Conservation (phyloP, 2,329 filamentous ascomycete species). For the Penicillium expansum region DNA sequence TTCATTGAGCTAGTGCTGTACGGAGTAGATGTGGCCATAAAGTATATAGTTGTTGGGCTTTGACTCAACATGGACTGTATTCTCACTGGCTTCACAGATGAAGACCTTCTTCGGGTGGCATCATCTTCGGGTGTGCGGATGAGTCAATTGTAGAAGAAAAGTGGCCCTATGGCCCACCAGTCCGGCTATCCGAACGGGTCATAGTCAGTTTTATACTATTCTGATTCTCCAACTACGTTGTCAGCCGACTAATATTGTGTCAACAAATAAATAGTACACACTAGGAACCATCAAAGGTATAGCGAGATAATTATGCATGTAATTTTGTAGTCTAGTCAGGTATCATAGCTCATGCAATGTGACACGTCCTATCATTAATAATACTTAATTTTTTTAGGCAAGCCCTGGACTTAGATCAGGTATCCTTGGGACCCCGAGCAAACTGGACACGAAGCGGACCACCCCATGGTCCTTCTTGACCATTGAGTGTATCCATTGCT, state of each 20-base stretch:
- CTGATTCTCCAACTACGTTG: not conserved
- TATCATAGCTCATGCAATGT: conserved; percentile 8
- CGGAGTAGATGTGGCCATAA: not conserved
- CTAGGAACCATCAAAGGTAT: not conserved
- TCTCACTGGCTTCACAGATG: not conserved
- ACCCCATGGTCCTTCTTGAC: conserved; percentile 42
- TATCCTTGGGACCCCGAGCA: conserved; percentile 36
- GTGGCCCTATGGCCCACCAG: not conserved
- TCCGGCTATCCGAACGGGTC: not conserved
- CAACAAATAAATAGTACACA: not conserved
- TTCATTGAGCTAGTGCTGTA: not conserved
- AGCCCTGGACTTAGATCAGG: not conserved
- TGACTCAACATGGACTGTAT: not conserved
- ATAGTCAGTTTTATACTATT: not conserved
- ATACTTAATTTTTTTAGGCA: not conserved
- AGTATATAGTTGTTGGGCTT: not conserved
- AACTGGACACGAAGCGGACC: conserved; percentile 39
- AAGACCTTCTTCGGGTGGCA: not conserved
- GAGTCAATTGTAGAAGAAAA: not conserved
- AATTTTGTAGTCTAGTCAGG: conserved; percentile 2
- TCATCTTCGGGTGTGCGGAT: not conserved
- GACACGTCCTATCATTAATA: conserved; percentile 9
- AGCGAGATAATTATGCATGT: not conserved
- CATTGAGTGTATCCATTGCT: conserved; percentile 49
- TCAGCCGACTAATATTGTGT: not conserved